Evolutionary conservation across 768 basidiomycete genomes (phyloP), one percentile per base, ranked within the genome.

Genomic region (Asterophora parasitica): DNA sequence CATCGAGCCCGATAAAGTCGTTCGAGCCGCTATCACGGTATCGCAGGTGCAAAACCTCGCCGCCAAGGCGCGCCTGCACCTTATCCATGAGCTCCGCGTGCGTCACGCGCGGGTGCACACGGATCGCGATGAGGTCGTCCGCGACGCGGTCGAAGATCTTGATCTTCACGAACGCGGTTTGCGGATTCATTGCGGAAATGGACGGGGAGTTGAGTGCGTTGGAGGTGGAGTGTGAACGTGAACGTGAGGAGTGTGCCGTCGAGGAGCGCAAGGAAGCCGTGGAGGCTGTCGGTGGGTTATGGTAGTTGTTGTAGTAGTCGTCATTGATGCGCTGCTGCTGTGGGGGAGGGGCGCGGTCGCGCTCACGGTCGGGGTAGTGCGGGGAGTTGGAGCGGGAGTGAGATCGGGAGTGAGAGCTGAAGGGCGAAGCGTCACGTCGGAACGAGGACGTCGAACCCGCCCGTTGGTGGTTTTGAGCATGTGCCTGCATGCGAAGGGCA

Each of bases 111-210:
- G 96, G 96, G 61, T 95, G 93, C 23, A 98, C 95, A 11, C 96
- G 84, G 47, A 98, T 96, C 4, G 96, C 96, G 53, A 98, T 92
- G 46, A 98, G 72, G 65, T 99, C 96, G 61, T 98, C 94, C 19
- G 92, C 85, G 47, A 85, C 76, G 32, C 89, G 81, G 68, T 96
- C 90, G 64, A 96, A 96, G 37, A 99, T 92, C 70, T 99, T 99
- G 71, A 99, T 96, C 71, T 98, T 99, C 56, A 98, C 78, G 67
- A 93, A 98, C 17, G 94, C 88, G 11, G 84, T 82, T 60, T 89
- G 85, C 4, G 83, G 81, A 53, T 88, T 88, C 37, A 77, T 78
- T 13, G 83, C 80, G 42, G 88, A 91, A 57, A 91, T 86, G 16
- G 83, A 74, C 9, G 88, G 87, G 26, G 71, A 79, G 58, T 81